Evolutionary conservation across 2,329 filamentous ascomycete species (phyloP).

Genomic region (Claviceps monticola): DNA sequence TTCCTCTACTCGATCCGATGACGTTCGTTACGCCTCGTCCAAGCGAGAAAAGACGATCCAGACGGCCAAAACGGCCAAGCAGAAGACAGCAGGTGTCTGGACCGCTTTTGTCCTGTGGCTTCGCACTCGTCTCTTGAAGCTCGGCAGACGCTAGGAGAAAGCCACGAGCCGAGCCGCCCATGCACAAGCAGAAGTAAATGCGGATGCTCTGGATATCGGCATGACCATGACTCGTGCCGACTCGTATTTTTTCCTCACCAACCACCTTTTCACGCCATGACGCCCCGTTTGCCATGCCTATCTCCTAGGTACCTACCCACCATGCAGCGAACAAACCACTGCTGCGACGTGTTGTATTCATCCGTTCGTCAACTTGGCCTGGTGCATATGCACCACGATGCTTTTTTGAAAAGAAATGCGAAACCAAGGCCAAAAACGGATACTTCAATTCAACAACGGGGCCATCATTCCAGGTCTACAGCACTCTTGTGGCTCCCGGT

Average conservation of each 20-base stretch:
- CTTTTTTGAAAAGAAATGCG: not conserved
- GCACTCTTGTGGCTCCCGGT: not conserved
- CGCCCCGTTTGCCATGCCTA: not conserved
- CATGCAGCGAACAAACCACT: too few relatives aligned
- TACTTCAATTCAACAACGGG: not conserved
- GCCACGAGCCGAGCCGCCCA: constrained; percentile 6
- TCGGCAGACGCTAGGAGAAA: constrained; percentile 24
- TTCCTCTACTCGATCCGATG: constrained; percentile 21
- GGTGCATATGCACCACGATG: too few relatives aligned
- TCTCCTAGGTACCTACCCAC: too few relatives aligned
- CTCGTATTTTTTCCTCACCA: not conserved
- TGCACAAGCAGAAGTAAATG: not conserved
- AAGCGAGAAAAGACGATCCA: constrained; percentile 36
- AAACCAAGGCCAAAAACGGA: not conserved
- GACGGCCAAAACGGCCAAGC: constrained; percentile 35
- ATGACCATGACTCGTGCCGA: not conserved
- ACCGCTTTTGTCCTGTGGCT: constrained; percentile 51
- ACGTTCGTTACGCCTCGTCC: constrained; percentile 28
- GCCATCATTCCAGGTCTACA: not conserved
- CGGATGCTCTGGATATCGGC: not conserved
- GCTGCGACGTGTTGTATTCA: too few relatives aligned
- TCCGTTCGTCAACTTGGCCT: too few relatives aligned
- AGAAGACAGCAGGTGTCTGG: constrained; percentile 48
- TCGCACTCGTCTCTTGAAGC: constrained; percentile 34
- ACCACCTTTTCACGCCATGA: not conserved